Evolutionary conservation across 805 yeast genomes (phyloP).

Genomic region (Wickerhamiella galacta): DNA sequence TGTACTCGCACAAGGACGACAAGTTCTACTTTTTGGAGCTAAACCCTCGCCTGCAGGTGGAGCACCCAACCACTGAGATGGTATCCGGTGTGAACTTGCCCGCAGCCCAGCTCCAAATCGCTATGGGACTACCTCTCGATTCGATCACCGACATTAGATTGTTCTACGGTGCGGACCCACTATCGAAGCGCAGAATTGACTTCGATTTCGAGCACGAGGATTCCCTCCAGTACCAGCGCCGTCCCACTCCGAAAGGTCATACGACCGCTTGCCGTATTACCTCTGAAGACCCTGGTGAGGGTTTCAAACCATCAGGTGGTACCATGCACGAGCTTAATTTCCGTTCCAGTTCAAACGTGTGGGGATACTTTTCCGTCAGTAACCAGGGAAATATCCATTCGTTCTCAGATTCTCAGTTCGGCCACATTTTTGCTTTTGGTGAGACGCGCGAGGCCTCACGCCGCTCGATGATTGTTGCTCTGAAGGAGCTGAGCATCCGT

Average conservation of each 20-base stretch:
- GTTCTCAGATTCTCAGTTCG: conserved; percentile 95
- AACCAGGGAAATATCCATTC: conserved; percentile 95
- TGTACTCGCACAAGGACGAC: conserved; percentile 85
- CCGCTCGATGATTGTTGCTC: conserved; percentile 97
- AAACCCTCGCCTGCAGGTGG: conserved; percentile 97
- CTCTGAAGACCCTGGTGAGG: conserved; percentile 98
- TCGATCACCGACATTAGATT: conserved; percentile 84
- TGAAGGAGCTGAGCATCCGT: conserved; percentile 88
- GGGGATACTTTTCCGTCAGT: conserved; percentile 98
- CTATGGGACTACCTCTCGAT: conserved; percentile 98
- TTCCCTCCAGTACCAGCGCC: conserved; percentile 64
- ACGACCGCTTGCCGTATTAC: conserved; percentile 98
- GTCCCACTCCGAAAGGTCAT: conserved; percentile 94
- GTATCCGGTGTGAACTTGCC: conserved; percentile 97
- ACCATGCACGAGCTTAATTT: conserved; percentile 88
- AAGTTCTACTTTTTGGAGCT: conserved; percentile 91
- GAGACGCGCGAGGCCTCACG: conserved; percentile 96
- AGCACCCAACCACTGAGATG: conserved; percentile 99
- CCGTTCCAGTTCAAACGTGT: conserved; percentile 91
- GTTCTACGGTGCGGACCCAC: conserved; percentile 91
- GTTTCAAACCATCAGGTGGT: conserved; percentile 98
- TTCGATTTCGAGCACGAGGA: conserved; percentile 67
- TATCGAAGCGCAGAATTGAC: conserved; percentile 76
- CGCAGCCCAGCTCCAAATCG: conserved; percentile 95
- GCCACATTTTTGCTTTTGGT: conserved; percentile 98